A percentile compares a stretch with the other conserved stretches of the same genome.
Evolutionary conservation across 306 rosid species (phyloP).

Genomic region (Dalbergia cultrata): DNA sequence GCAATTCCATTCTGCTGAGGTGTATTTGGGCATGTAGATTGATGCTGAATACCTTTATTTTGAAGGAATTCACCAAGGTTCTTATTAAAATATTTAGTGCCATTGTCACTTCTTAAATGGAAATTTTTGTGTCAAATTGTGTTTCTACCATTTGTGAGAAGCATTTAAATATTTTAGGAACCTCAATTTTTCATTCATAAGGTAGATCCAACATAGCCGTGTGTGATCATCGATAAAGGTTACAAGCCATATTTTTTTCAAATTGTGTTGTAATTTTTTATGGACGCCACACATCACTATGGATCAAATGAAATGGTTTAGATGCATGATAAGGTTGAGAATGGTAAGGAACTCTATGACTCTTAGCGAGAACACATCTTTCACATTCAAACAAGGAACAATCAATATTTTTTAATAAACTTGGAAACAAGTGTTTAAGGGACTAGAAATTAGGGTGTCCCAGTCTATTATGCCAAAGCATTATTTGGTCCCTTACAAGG

Average conservation of each 20-base stretch:
- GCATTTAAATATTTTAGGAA: not conserved
- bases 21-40: not conserved
- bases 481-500: not conserved
- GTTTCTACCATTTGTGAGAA: not conserved
- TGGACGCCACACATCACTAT: not conserved
- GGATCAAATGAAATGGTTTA: not conserved
- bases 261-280: not conserved
- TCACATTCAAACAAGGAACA: conserved; percentile 6
- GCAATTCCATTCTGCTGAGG: not conserved
- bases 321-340: conserved; percentile 1
- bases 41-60: not conserved
- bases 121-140: not conserved
- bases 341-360: not conserved
- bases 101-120: not conserved
- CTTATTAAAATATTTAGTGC: not conserved
- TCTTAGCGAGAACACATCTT: not conserved
- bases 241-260: not conserved
- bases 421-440: not conserved
- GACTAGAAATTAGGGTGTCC: not conserved
- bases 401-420: not conserved
- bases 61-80: not conserved
- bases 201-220: not conserved
- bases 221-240: conserved; percentile 17
- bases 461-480: conserved; percentile 1
- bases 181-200: not conserved